These are phyloP conservation scores for Tetrahymena thermophila DNA, from an alignment of 73 alveolate species.

Conservation along the genomic window DNA sequence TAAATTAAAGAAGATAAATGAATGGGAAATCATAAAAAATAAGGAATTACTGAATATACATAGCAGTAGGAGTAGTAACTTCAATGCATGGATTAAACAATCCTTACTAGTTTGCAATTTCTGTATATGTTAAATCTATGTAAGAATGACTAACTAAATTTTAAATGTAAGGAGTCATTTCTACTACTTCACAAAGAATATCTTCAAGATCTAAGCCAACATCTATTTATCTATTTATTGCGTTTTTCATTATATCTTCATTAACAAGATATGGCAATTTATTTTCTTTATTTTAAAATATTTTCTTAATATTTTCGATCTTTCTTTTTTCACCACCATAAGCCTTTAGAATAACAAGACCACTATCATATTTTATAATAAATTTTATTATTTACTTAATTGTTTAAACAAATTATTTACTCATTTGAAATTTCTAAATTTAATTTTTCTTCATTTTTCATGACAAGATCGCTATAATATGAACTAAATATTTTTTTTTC, in stretches of 20 bases:
- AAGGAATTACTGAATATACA: background rate
- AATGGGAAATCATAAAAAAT: too few species aligned
- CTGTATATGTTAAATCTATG: background rate
- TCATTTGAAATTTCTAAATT: background rate
- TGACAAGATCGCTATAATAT: background rate
- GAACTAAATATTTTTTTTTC: background rate
- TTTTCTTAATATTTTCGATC: background rate
- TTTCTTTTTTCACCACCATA: background rate
- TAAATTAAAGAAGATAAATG: too few species aligned
- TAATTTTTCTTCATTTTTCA: background rate
- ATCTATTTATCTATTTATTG: background rate
- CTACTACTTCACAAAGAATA: background rate
- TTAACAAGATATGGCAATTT: background rate
- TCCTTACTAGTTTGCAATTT: background rate
- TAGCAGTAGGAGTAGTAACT: background rate
- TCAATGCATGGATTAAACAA: background rate
- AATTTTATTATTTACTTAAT: background rate
- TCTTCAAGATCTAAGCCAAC: background rate
- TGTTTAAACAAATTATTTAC: background rate
- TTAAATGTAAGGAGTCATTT: background rate
- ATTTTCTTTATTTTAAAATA: background rate
- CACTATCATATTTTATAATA: background rate
- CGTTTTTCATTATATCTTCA: background rate
- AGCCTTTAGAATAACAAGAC: background rate
- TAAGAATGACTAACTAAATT: background rate